These are phyloP conservation scores for Penicillium sp. DNA, from an alignment of 2,329 filamentous ascomycete genomes.

Conservation along the genomic window DNA sequence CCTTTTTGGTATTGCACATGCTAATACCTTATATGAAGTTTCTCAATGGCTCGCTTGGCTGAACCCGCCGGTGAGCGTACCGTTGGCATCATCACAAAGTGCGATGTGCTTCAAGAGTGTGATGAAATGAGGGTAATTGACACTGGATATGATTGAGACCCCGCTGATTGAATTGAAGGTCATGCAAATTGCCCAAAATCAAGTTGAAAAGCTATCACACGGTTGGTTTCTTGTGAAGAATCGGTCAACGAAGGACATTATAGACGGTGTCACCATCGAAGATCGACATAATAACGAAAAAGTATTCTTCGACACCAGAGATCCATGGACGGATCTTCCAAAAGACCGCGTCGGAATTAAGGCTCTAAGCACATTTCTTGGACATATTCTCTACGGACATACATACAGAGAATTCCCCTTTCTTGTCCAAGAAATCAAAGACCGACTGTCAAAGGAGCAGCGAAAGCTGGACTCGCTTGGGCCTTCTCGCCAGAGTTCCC, in stretches of 20 bases:
- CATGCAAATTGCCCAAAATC: conserved; percentile 13
- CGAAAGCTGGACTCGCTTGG: conserved; percentile 14
- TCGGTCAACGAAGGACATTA: conserved; percentile 21
- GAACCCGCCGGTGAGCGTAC: background rate
- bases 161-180: conserved; percentile 4
- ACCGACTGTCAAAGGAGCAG: conserved; percentile 20
- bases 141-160: background rate
- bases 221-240: conserved; percentile 28
- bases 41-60: background rate
- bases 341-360: conserved; percentile 18
- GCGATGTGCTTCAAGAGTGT: background rate
- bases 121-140: background rate
- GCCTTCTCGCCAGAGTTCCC: conserved; percentile 10
- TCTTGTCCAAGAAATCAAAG: conserved; percentile 14
- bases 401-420: conserved; percentile 22
- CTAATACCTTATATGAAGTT: too few species aligned
- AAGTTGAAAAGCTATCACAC: conserved; percentile 17
- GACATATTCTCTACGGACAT: conserved; percentile 14
- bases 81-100: background rate
- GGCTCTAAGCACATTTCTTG: conserved; percentile 15
- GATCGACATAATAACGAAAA: conserved; percentile 15
- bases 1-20: too few species aligned
- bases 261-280: conserved; percentile 14
- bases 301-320: conserved; percentile 9
- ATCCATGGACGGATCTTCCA: conserved; percentile 15